Evolutionary conservation across 768 basidiomycete genomes (phyloP).

Genomic region (Lactifluus subvellereus): DNA sequence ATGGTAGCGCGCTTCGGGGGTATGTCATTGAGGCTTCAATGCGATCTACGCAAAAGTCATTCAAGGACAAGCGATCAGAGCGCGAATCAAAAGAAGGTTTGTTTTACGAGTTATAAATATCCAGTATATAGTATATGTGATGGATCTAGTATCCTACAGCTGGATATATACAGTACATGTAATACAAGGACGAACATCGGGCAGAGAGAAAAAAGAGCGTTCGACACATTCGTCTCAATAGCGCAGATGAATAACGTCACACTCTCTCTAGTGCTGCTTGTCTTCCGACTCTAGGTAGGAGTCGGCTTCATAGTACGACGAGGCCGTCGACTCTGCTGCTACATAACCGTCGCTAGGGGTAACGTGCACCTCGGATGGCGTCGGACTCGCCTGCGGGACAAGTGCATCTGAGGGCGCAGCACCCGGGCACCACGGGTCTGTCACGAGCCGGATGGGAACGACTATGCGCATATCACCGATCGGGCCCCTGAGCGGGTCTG

Average conservation of each 20-base stretch:
- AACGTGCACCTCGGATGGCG: neutral
- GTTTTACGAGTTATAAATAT: neutral
- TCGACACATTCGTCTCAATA: neutral
- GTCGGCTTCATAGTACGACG: neutral
- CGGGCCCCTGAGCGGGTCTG: conserved; percentile 46
- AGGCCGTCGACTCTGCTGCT: too few relatives aligned
- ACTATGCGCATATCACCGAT: conserved; percentile 56
- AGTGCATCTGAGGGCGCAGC: conserved; percentile 26
- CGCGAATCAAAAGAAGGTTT: neutral
- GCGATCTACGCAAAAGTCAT: neutral
- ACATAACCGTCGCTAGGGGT: too few relatives aligned
- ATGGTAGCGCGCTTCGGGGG: neutral
- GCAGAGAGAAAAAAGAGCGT: neutral
- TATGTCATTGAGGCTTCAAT: neutral
- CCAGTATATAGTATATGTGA: neutral
- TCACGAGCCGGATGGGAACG: conserved; percentile 60
- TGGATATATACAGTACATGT: neutral
- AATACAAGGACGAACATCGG: neutral
- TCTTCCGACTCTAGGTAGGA: neutral
- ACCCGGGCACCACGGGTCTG: conserved; percentile 45
- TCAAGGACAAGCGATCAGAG: neutral
- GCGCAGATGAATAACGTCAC: neutral
- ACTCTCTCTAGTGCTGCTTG: neutral
- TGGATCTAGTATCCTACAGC: neutral
- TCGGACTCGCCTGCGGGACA: conserved; percentile 11